A percentile compares a stretch with the other conserved stretches of the same genome.
Conservation (phyloP, 441 rosid species). For the Rhodomyrtus psidioides region DNA sequence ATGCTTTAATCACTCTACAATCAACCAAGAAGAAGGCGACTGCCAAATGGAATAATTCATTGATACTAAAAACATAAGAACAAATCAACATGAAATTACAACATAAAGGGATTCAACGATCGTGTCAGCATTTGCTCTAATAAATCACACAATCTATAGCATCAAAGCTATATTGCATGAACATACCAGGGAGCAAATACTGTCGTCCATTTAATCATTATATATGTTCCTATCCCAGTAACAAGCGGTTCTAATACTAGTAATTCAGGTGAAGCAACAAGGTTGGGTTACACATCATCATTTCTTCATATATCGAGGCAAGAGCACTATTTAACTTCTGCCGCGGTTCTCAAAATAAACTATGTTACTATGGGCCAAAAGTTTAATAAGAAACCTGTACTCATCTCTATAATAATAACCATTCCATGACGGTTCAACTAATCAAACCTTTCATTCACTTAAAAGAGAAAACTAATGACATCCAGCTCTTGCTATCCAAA, state of each 20-base stretch:
- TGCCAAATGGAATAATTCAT: not conserved
- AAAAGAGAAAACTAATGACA: not conserved
- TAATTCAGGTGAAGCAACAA: not conserved
- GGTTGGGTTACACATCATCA: not conserved
- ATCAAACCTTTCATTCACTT: not conserved
- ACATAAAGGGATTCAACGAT: not conserved
- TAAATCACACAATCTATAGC: not conserved
- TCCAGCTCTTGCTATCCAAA: not conserved
- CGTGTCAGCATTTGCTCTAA: not conserved
- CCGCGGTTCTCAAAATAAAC: not conserved
- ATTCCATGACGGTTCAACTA: not conserved
- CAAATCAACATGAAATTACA: not conserved
- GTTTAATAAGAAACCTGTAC: not conserved
- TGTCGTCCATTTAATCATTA: not conserved
- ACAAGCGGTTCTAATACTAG: not conserved
- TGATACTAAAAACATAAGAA: not conserved
- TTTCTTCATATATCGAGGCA: not conserved
- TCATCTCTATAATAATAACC: not conserved
- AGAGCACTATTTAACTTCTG: not conserved
- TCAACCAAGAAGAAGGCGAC: not conserved
- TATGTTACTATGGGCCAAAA: not conserved
- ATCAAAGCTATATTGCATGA: not conserved
- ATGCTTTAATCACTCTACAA: not conserved
- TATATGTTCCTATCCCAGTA: not conserved
- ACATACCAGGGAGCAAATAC: not conserved